Evolutionary conservation across 2,329 filamentous ascomycete genomes (phyloP).

Genomic region (Cryphonectria carpinicola): DNA sequence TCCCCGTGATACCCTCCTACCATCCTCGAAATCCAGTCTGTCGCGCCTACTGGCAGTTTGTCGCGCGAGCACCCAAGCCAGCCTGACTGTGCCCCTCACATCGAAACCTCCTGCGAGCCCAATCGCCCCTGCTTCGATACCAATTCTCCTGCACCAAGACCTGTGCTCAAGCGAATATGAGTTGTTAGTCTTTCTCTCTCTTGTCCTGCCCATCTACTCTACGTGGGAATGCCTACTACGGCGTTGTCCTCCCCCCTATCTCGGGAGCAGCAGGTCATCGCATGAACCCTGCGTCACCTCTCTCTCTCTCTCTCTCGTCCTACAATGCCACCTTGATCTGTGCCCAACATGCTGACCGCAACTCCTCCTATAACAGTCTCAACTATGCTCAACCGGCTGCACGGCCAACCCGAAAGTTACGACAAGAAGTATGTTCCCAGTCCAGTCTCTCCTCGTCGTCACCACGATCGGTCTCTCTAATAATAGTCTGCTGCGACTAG

Average conservation of each 20-base stretch:
- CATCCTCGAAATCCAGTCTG: not conserved
- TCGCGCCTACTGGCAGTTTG: slow-evolving; percentile 7
- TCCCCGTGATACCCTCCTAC: slow-evolving; percentile 2
- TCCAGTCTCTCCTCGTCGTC: slow-evolving; percentile 23
- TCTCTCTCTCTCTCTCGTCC: not conserved
- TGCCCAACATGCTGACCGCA: slow-evolving; percentile 26
- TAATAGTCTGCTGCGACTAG: slow-evolving; percentile 47
- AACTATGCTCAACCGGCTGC: slow-evolving; percentile 92
- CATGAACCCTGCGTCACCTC: not conserved
- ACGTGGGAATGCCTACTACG: not conserved
- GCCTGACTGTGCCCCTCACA: slow-evolving; percentile 1
- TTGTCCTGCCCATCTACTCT: not conserved
- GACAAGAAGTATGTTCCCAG: slow-evolving; percentile 80
- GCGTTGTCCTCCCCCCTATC: not conserved
- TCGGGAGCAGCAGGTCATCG: slow-evolving; percentile 2
- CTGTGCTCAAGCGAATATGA: not conserved
- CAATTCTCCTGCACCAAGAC: not conserved
- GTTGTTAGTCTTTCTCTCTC: not conserved
- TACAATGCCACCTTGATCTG: slow-evolving; percentile 11
- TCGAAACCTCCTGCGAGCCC: not conserved
- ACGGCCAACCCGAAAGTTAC: slow-evolving; percentile 96
- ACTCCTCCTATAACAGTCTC: slow-evolving; percentile 59
- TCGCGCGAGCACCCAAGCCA: not conserved
- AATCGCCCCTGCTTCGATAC: not conserved
- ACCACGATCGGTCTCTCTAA: slow-evolving; percentile 31